Base-by-base conservation (phyloP, 2,329 filamentous ascomycete genomes). In the Cladosporium halotolerans region DNA sequence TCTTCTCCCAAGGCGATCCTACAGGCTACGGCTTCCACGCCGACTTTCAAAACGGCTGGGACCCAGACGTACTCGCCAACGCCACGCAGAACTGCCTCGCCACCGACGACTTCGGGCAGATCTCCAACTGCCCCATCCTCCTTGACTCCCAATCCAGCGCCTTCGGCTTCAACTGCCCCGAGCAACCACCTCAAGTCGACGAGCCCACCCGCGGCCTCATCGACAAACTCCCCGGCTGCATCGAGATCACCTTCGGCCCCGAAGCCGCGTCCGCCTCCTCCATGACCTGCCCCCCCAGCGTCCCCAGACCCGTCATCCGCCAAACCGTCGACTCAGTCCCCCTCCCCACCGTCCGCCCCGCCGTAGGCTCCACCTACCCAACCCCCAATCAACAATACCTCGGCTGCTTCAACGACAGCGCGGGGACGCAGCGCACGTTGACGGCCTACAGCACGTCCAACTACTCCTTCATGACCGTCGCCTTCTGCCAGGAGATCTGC, bases 1-100 rank as follows among this genome's bases (percentile, higher is more conserved):
- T 76, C 41, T 77, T 76, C 58, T 67, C 74, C 1, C 72, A 72
- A 54, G 73, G 76, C 31, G 76, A 79, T 55, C 68, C 70, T 4
- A 78, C 74, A 4, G 77, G 78, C 6, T 79, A 74, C 57, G 76
- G 76, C 1, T 75, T 78, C 60, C 79, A 81, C 56, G 79, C 74
- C 14, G 78, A 80, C 53, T 79, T 79, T 57, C 66, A 75, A 56
- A 77, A 77, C 49, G 76, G 76, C 16, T 77, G 74, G 72, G 68
- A 77, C 50, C 60, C 66, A 49, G 60, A 59, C 11, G 67, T 73
- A 18, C 67, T 77, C 19, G 61, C 66, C 28, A 53, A 66, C 16
- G 75, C 73, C 0, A 63, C 73, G 18, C 60, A 66, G 28, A 58
- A 66, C 32, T 70, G 68, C 57, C 55, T 66, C 13, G 71, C 72